Base-by-base conservation (phyloP, 176 grass and related monocot species). In the Cocos nucifera region DNA sequence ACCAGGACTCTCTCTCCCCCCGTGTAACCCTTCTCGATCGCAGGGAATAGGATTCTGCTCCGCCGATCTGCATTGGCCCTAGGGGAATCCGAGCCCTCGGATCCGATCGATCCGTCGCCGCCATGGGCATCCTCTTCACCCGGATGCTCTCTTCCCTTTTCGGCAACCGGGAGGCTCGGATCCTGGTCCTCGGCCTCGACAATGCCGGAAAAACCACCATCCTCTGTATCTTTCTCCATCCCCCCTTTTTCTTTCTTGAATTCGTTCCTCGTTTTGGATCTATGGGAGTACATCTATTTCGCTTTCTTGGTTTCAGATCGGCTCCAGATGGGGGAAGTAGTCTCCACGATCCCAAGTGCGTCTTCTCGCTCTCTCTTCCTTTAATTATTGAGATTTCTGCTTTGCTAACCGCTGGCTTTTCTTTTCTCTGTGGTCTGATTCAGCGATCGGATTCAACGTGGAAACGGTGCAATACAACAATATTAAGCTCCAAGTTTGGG, bases 131-230 rank as follows among this genome's bases (percentile, higher is more conserved):
- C 83, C 83, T 90, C 39, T 96, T 96, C 72, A 90, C 92, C 59
- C 92, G 92, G 92, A 88, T 96, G 77, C 89, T 96, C 80, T 87
- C 86, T 4, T 96, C 92, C 58, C 50, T 96, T 19, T 96, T 96
- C 56, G 86, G 86, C 51, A 96, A 90, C 69, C 87, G 88, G 69
- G 87, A 96, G 80, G 92, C 92, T 57, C 92, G 92, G 69, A 91
- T 97, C 87, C 93, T 91, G 51, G 84, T 91, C 19, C 93, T 91
- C 76, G 84, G 81, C 51, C 87, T 91, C 54, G 87, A 97, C 93
- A 97, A 97, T 88, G 93, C 93, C 29, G 93, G 93, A 4, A 97
- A 97, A 75, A 97, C 93, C 66, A 97, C 93, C 66, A 97, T 97
- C 64, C 79, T 97, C 22, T 96, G 86, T 97, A 83, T 82, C 60